Conservation (phyloP, 73 alveolate genomes). For the Tetrahymena elliotti region DNA sequence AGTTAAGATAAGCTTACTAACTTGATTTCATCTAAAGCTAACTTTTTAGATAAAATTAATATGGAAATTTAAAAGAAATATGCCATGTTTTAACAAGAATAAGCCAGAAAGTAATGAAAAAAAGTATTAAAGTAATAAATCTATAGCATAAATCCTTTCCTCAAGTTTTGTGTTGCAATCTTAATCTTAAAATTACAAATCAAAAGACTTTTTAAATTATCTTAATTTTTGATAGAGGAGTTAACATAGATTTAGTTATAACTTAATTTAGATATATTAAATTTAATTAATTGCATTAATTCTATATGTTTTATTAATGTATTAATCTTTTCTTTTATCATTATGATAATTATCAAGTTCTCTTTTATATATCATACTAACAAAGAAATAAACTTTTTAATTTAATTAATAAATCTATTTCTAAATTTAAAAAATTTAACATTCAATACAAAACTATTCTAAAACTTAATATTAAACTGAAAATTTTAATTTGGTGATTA, state of each 20-base stretch:
- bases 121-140: not conserved
- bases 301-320: not conserved
- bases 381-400: not conserved
- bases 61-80: conserved; percentile 28
- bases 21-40: conserved; percentile 12
- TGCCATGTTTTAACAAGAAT: not conserved
- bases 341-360: not conserved
- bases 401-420: too few species aligned
- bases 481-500: too few species aligned
- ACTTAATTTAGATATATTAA: not conserved
- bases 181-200: too few species aligned
- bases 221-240: not conserved
- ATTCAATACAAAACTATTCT: too few species aligned
- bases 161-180: not conserved
- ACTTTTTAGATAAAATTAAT: conserved; percentile 34
- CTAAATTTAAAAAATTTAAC: too few species aligned
- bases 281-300: not conserved
- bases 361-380: not conserved
- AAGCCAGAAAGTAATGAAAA: conserved; percentile 1
- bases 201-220: not conserved
- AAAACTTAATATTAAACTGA: too few species aligned
- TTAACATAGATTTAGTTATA: not conserved
- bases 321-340: not conserved
- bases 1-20: conserved; percentile 5
- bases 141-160: not conserved